phyloP scores from a whole-genome alignment of 306 rosid species.

The Cucurbita pepo region DNA sequence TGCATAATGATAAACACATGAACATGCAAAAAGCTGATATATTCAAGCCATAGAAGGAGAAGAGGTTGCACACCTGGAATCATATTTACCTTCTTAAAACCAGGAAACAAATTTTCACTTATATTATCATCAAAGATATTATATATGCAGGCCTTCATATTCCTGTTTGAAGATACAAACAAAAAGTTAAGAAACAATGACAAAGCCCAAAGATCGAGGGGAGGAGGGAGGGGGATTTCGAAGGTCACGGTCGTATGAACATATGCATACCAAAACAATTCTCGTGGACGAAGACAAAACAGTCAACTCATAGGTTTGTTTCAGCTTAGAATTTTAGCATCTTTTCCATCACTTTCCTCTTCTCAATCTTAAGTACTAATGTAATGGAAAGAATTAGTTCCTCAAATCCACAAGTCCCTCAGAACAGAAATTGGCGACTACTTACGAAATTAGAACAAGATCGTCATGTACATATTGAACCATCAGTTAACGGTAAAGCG shows the following conservation, averaged over 20 bases:
- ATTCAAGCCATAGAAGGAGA: not conserved
- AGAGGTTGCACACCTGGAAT: not conserved
- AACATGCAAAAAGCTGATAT: slow-evolving; percentile 9
- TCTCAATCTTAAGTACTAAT: not conserved
- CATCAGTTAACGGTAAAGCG: not conserved
- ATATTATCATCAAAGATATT: slow-evolving; percentile 64
- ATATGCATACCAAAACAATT: not conserved
- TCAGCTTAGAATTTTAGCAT: not conserved
- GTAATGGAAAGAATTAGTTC: not conserved
- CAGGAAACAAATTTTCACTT: slow-evolving; percentile 51
- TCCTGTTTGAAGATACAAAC: slow-evolving; percentile 34
- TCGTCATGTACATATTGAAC: not conserved
- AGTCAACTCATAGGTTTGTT: not conserved
- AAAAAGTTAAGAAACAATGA: not conserved
- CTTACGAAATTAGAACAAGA: not conserved
- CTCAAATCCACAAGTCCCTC: not conserved
- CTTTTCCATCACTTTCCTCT: not conserved
- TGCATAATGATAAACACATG: slow-evolving; percentile 15
- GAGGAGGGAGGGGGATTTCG: too few relatives aligned
- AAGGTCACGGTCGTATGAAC: not conserved
- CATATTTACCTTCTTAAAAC: slow-evolving; percentile 46
- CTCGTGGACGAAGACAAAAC: not conserved
- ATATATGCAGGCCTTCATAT: slow-evolving; percentile 51
- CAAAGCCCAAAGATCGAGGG: not conserved
- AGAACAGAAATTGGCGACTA: not conserved